Conservation (phyloP, 441 rosid genomes). For the Corymbia calophylla region DNA sequence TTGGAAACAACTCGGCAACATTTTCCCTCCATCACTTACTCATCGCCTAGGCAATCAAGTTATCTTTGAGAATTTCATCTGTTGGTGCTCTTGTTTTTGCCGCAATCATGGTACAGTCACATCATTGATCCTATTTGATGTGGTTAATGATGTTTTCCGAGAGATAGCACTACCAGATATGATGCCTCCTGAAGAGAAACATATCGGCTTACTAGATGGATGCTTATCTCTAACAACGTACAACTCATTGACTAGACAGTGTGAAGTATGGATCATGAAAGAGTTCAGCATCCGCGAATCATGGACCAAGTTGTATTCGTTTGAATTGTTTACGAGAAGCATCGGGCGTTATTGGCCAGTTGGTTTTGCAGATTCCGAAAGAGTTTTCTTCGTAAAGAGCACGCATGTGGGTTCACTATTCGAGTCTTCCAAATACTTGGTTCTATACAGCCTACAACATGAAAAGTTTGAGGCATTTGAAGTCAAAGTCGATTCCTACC, state of each 20-base stretch:
- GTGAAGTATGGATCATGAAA: neutral
- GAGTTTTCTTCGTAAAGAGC: neutral
- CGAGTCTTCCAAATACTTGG: neutral
- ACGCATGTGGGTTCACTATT: rapidly evolving
- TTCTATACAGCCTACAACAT: neutral
- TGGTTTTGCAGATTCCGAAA: neutral
- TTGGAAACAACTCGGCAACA: too few relatives aligned
- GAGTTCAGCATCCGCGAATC: neutral
- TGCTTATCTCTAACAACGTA: neutral
- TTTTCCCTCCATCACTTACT: neutral
- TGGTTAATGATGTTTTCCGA: neutral
- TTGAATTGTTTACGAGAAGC: too few relatives aligned
- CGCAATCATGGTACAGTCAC: neutral
- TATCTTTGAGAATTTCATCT: neutral
- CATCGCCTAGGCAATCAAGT: neutral
- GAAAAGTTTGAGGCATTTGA: neutral
- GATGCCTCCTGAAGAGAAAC: neutral
- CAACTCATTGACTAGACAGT: neutral
- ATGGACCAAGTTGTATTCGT: neutral
- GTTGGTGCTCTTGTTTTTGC: neutral
- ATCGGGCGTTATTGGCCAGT: rapidly evolving
- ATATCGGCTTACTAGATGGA: neutral
- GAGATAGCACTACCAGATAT: neutral
- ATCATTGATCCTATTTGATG: neutral
- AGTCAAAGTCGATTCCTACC: neutral